Evolutionary conservation across 169 alveolate genomes (phyloP).

Genomic region (Cryptosporidium canis): DNA sequence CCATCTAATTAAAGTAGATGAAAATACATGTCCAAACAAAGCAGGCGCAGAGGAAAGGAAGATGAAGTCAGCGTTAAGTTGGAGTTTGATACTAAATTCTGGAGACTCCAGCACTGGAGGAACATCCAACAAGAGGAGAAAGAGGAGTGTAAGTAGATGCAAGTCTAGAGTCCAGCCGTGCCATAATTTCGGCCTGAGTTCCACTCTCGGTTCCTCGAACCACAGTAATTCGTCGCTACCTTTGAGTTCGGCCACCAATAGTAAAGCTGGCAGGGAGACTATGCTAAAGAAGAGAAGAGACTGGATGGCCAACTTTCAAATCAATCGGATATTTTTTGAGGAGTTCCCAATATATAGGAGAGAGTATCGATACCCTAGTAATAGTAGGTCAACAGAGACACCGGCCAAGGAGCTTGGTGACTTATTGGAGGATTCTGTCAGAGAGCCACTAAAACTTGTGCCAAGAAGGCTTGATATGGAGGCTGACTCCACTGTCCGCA

Average conservation of each 20-base stretch:
- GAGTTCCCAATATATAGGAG: conserved; percentile 57
- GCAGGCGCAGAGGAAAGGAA: neutral
- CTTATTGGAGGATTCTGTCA: neutral
- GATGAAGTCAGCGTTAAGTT: neutral
- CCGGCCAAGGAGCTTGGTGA: neutral
- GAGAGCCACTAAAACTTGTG: conserved; percentile 4
- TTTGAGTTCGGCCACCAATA: neutral
- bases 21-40: neutral
- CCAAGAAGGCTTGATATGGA: neutral
- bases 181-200: neutral
- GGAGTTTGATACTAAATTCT: conserved; percentile 9
- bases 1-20: neutral
- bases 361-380: conserved; percentile 20
- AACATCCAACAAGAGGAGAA: conserved; percentile 19
- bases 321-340: conserved; percentile 51
- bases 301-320: conserved; percentile 6
- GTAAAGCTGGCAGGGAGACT: neutral
- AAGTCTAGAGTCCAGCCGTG: neutral
- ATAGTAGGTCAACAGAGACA: neutral
- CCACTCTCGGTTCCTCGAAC: neutral
- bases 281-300: neutral
- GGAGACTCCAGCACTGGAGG: conserved; percentile 10
- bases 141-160: neutral
- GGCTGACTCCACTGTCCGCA: neutral
- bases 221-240: neutral